phyloP scores from a whole-genome alignment of 305 asterid genomes.

The Rubia occidens region DNA sequence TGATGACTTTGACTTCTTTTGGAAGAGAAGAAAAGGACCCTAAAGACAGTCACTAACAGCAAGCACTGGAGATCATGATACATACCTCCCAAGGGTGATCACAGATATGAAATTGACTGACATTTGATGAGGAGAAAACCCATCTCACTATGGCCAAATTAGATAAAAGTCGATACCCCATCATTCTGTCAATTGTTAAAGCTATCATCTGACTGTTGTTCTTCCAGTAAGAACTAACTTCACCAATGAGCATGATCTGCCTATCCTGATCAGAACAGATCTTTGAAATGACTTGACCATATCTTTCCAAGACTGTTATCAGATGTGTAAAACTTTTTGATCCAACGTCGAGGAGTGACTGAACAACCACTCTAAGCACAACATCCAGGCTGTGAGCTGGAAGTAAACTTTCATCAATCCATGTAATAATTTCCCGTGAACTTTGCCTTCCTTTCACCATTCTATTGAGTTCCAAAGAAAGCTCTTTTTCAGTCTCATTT shows the following conservation, averaged over 20 bases:
- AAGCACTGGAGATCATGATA: constrained; percentile 7
- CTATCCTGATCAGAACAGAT: constrained; percentile 74
- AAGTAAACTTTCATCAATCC: constrained; percentile 73
- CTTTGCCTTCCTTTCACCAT: constrained; percentile 75
- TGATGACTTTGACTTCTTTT: background rate
- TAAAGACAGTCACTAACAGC: background rate
- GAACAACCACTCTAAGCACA: constrained; percentile 66
- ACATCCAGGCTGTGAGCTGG: constrained; percentile 65
- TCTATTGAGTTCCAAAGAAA: constrained; percentile 66
- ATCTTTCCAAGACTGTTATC: constrained; percentile 93
- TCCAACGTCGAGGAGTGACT: constrained; percentile 87
- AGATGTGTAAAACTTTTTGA: constrained; percentile 96
- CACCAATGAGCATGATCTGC: constrained; percentile 72
- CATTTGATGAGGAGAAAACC: constrained; percentile 70
- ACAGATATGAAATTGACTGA: constrained; percentile 63
- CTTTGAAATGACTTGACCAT: constrained; percentile 81
- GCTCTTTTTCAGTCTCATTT: constrained; percentile 54
- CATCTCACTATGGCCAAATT: constrained; percentile 91
- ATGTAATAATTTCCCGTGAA: constrained; percentile 62
- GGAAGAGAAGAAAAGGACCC: background rate
- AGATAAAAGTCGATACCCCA: constrained; percentile 92
- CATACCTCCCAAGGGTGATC: constrained; percentile 98
- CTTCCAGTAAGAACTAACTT: constrained; percentile 85
- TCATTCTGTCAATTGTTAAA: constrained; percentile 87
- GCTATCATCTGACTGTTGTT: constrained; percentile 87